Evolutionary conservation across 352 stramenopile genomes (phyloP), one percentile per base, ranked within the genome.

Genomic region (Phytophthora foliorum): DNA sequence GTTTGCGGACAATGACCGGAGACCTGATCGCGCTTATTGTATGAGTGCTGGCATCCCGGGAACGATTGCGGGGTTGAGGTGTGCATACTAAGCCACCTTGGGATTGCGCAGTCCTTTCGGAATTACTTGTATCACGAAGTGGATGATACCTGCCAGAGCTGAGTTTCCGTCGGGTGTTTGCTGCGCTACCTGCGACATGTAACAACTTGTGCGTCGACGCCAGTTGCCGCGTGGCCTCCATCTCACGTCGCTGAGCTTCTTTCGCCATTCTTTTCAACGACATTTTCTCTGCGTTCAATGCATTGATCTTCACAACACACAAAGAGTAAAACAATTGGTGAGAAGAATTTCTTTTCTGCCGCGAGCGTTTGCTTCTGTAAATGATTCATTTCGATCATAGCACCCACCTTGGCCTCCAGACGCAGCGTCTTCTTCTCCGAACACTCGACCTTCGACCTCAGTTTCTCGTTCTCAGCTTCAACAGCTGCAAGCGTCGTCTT

Each of bases 341-440:
- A 45, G 38, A 7, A 10, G 16, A 22, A 24, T 11, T 34, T 44
- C 11, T 19, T 14, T 6, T 22, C 11, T 44, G n/a, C 5, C 36
- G 16, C 4, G 1, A 14, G 16, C 38, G 4, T 45, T 13, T 45
- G 14, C 7, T 7, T 21, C 6, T 45, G 7, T 22, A 44, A 44
- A 19, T 22, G 13, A 19, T 17, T 19, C 21, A 19, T 9, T 45
- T 45, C 7, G 19, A 45, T 17, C 16, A 48, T 38, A 4, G 7
- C 27, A 32, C 55, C 19, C 19, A 90, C 84, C 76, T 84, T 86
- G 0, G 72, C 55, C n/a, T 91, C 80, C 9, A 86, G 54, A 1
- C 81, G 78, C 36, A 78, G 70, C 21, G 76, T 50, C 25, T 71
- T 69, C 67, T 86, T 89, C 11, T 81, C 67, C n/a, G 57, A 42